A percentile compares a stretch with the other conserved stretches of the same genome.
Evolutionary conservation across 2,329 filamentous ascomycete genomes (phyloP).

Genomic region (Talaromyces funiculosus): DNA sequence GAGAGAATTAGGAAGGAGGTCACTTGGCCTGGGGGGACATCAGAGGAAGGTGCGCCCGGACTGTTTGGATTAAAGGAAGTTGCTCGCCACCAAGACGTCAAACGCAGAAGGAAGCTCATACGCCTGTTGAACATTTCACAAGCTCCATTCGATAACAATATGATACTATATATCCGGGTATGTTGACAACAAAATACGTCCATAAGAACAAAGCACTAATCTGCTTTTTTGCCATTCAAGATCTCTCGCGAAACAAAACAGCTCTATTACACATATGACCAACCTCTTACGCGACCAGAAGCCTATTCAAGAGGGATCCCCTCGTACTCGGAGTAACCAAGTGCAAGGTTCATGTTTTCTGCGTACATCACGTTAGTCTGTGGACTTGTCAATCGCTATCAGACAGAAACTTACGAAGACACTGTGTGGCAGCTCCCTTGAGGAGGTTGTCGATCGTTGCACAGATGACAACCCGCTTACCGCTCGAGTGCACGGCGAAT

Average conservation of each 20-base stretch:
- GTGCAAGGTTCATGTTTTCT: conserved; percentile 93
- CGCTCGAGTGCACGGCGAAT: conserved; percentile 84
- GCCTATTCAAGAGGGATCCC: conserved; percentile 63
- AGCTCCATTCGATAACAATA: conserved; percentile 11
- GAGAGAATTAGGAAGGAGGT: conserved; percentile 1
- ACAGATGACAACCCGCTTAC: conserved; percentile 89
- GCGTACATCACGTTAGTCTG: conserved; percentile 10
- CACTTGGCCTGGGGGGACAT: not conserved
- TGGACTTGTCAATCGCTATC: not conserved
- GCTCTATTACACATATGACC: conserved; percentile 6
- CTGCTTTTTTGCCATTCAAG: conserved; percentile 1
- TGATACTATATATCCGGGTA: conserved; percentile 14
- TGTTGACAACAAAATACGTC: conserved; percentile 13
- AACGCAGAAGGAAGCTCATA: conserved; percentile 13
- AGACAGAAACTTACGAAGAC: conserved; percentile 63
- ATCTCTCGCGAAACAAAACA: not conserved
- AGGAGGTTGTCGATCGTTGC: conserved; percentile 89
- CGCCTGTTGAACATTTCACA: conserved; percentile 1
- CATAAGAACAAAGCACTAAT: conserved; percentile 1
- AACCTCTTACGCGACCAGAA: not conserved
- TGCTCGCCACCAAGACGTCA: not conserved
- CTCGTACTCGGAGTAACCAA: conserved; percentile 83
- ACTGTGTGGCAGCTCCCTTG: conserved; percentile 90
- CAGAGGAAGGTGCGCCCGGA: conserved; percentile 12
- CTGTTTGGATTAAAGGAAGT: not conserved